Percentiles rank a stretch among this genome's conserved stretches.
phyloP scores from a whole-genome alignment of 1,284 basidiomycete genomes.

The Kwoniella shivajii region DNA sequence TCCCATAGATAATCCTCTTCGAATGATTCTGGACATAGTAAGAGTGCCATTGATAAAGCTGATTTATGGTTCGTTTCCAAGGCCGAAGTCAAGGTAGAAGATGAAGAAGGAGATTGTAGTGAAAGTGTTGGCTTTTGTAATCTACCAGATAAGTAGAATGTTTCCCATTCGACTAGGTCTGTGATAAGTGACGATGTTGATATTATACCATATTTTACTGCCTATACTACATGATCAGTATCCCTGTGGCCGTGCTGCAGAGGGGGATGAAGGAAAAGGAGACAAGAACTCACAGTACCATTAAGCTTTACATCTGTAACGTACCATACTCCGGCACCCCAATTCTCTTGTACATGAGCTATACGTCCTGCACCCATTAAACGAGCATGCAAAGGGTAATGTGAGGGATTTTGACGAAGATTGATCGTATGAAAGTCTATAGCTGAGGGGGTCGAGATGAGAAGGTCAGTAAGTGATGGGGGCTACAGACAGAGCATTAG shows the following conservation, averaged over 20 bases:
- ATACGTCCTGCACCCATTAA: conserved; percentile 72
- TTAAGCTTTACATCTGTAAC: conserved; percentile 83
- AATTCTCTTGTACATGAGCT: conserved; percentile 67
- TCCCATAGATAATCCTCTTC: conserved; percentile 81
- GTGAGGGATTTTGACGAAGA: conserved; percentile 81
- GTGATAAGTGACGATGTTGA: conserved; percentile 84
- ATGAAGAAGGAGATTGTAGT: conserved; percentile 73
- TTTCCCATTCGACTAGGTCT: conserved; percentile 89
- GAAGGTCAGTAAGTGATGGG: conserved; percentile 87
- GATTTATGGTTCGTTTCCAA: conserved; percentile 91
- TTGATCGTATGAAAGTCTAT: conserved; percentile 94
- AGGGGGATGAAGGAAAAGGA: background rate
- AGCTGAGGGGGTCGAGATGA: conserved; percentile 90
- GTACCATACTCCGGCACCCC: conserved; percentile 92
- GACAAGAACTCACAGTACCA: conserved; percentile 67
- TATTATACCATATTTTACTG: conserved; percentile 97
- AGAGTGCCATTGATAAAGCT: conserved; percentile 77
- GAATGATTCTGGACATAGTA: conserved; percentile 63
- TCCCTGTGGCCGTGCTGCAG: background rate
- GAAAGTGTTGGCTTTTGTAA: conserved; percentile 96
- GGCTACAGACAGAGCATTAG: conserved; percentile 17
- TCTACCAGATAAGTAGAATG: conserved; percentile 89
- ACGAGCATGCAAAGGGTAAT: conserved; percentile 87
- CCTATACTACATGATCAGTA: conserved; percentile 56
- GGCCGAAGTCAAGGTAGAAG: conserved; percentile 68